Conservation (phyloP, 202 grass and related monocot species). For the Elaeis oleifera region DNA sequence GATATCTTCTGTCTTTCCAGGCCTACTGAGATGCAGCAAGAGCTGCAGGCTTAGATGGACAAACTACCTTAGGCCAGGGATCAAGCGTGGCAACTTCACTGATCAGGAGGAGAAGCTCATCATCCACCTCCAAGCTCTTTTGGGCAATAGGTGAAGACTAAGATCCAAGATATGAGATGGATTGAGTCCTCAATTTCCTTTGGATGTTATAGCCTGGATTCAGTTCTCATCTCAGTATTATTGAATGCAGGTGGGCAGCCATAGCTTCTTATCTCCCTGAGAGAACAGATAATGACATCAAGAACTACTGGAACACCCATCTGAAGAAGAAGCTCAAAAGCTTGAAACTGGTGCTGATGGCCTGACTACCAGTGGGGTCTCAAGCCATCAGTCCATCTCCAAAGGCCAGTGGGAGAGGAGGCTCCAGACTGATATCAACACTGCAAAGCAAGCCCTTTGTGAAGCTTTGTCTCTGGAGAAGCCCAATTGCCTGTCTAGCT, state of each 20-base stretch:
- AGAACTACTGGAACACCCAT: slow-evolving; percentile 98
- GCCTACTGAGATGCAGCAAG: slow-evolving; percentile 32
- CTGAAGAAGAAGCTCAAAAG: slow-evolving; percentile 63
- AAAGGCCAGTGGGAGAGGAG: slow-evolving; percentile 26
- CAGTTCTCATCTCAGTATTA: not conserved
- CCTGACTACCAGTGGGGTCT: not conserved
- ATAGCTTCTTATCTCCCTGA: slow-evolving; percentile 82
- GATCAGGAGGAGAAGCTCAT: slow-evolving; percentile 32
- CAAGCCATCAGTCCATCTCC: slow-evolving; percentile 5
- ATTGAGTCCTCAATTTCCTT: no score
- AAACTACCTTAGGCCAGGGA: slow-evolving; percentile 34
- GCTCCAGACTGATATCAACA: slow-evolving; percentile 18
- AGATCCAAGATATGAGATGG: no score
- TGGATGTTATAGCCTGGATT: not conserved
- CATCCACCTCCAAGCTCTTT: slow-evolving; percentile 31
- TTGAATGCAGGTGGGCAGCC: slow-evolving; percentile 54
- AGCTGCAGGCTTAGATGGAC: slow-evolving; percentile 29
- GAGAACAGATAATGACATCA: slow-evolving; percentile 91
- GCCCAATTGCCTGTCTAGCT: no score
- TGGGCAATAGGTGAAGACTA: slow-evolving; percentile 26
- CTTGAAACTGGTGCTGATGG: not conserved
- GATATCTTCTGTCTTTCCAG: not conserved
- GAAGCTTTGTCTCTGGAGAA: slow-evolving; percentile 18
- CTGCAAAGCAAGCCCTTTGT: slow-evolving; percentile 24
- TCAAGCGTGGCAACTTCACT: slow-evolving; percentile 32